Conservation (phyloP, 1,139 yeast species). For the Taphrina populina region DNA sequence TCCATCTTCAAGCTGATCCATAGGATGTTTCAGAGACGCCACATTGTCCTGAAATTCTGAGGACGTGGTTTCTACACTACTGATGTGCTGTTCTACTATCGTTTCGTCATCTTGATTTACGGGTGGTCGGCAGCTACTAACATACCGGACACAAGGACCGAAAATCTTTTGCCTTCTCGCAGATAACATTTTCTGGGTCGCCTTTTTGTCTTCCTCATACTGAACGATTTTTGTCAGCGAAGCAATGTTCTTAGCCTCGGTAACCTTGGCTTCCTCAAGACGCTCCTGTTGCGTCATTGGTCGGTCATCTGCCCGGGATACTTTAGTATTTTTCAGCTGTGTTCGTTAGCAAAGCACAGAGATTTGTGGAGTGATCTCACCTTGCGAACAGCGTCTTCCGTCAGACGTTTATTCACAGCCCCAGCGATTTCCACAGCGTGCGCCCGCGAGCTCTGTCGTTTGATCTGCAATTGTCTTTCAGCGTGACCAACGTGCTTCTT, state of each 20-base stretch:
- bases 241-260: constrained; percentile 71
- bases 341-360: constrained; percentile 44
- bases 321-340: constrained; percentile 42
- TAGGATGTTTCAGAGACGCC: constrained; percentile 4
- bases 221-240: constrained; percentile 77
- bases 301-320: constrained; percentile 2
- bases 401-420: constrained; percentile 70
- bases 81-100: not conserved
- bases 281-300: constrained; percentile 79
- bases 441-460: constrained; percentile 76
- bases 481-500: constrained; percentile 7
- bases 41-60: not conserved
- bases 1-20: constrained; percentile 1
- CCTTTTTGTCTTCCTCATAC: constrained; percentile 61
- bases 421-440: constrained; percentile 78
- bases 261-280: constrained; percentile 77
- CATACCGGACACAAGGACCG: constrained; percentile 6
- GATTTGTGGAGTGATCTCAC: constrained; percentile 44
- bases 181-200: constrained; percentile 2
- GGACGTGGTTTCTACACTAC: not conserved
- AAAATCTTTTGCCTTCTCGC: constrained; percentile 7
- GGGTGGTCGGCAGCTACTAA: constrained; percentile 1
- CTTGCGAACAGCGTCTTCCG: constrained; percentile 67
- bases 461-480: not conserved
- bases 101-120: not conserved